Base-by-base conservation (phyloP, 1,284 basidiomycete species). In the Cystobasidiaceae sp. region DNA sequence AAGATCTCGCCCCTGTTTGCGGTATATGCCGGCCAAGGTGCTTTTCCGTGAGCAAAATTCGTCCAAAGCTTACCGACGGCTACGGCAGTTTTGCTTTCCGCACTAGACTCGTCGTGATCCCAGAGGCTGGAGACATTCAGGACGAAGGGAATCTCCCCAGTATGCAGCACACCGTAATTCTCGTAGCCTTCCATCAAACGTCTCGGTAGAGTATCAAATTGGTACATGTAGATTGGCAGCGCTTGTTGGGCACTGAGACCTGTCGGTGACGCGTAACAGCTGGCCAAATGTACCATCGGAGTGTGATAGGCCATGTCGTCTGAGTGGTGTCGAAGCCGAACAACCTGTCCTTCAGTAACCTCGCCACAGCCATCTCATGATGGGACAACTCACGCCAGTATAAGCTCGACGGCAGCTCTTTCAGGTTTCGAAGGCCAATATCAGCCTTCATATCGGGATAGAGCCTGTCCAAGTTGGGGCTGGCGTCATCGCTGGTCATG, bases 141-240 rank as follows among this genome's bases (percentile, higher is more conserved):
- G 49, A 32, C 30, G 30, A 27, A 27, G 30, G 25, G 30, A n/a
- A 17, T 32, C 30, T 25, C 66, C 52, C 59, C 59, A 32, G 44
- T 33, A 27, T 51, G 44, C 30, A 64, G 45, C 43, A 67, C 49
- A 50, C 63, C 52, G 21, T 51, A 32, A 17, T 19, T 19, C 30
- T 9, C 49, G 19, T 19, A 51, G 25, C 25, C 49, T 32, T 15
- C 19, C 13, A 51, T 27, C 49, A 25, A 51, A 19, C 37, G 37
- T 11, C 37, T 39, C 9, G 37, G 37, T n/a, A 39, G 9, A n/a
- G 37, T 39, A n/a, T 39, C 37, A 39, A 39, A 39, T 9, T 39
- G 37, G n/a, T 11, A 39, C 9, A 39, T n/a, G n/a, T 39, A 39
- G n/a, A 39, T n/a, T n/a, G 37, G 37, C 37, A 39, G n/a, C 11